Conservation (phyloP, 352 stramenopile species). For the Lagenidium sp. region DNA sequence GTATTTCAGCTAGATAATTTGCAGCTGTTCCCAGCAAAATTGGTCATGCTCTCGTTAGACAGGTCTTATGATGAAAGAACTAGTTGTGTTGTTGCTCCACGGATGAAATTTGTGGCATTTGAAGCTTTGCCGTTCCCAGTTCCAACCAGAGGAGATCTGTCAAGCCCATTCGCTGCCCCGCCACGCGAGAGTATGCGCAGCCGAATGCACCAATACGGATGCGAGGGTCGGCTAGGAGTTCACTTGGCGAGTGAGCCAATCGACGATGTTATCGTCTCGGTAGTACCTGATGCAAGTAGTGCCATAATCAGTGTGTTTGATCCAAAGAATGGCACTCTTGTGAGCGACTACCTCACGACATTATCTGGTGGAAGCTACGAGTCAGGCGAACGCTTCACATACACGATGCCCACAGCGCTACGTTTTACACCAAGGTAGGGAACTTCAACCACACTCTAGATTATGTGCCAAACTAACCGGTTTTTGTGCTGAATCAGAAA, state of each 20-base stretch:
- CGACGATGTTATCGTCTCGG: slow-evolving; percentile 27
- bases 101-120: slow-evolving; percentile 22
- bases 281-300: slow-evolving; percentile 18
- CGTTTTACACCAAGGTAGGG: slow-evolving; percentile 32
- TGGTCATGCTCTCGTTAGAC: slow-evolving; percentile 37
- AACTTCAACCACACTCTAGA: background rate
- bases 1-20: slow-evolving; percentile 19
- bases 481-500: slow-evolving; percentile 16
- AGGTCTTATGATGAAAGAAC: slow-evolving; percentile 38
- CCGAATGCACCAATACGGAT: slow-evolving; percentile 44
- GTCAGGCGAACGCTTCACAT: slow-evolving; percentile 18
- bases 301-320: slow-evolving; percentile 27
- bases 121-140: slow-evolving; percentile 38
- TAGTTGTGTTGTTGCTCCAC: slow-evolving; percentile 29
- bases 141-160: slow-evolving; percentile 30
- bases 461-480: background rate
- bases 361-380: slow-evolving; percentile 35
- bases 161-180: slow-evolving; percentile 17
- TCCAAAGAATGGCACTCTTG: slow-evolving; percentile 17
- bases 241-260: slow-evolving; percentile 51
- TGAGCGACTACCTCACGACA: slow-evolving; percentile 6
- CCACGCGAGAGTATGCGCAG: slow-evolving; percentile 30
- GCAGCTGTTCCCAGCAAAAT: slow-evolving; percentile 11
- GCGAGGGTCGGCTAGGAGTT: slow-evolving; percentile 18
- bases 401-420: slow-evolving; percentile 28